Evolutionary conservation across 495 filamentous ascomycete genomes (phyloP), one percentile per base, ranked within the genome.

Genomic region (Xylaria nigripes): DNA sequence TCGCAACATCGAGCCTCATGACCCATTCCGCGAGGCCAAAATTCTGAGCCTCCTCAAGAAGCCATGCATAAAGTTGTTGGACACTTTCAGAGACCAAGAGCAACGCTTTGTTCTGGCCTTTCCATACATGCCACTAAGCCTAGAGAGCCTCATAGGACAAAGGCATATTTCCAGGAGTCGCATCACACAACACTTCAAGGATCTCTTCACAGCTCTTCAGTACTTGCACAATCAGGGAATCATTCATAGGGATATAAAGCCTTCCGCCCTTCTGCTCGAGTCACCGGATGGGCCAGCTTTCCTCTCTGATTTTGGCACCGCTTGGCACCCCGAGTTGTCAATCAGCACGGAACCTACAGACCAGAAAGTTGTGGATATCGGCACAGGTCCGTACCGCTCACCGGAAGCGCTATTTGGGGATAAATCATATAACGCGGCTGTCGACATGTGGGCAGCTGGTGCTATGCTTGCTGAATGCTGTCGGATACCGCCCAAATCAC

Each of bases 191-290:
- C 71, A 77, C 58, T 78, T 94, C 56, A 67, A 61, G 9, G 81
- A 87, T 60, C 60, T 95, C 54, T 90, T 96, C 69, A 67, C 68
- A 15, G 94, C 83, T 6, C 78, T 98, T 9, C 67, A 68, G 4
- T 79, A 87, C 62, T 65, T 94, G 23, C 94, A 98, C 69, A 55
- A 66, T 9, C 68, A 80, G 13, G 82, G 79, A 7, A 89, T 98
- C 48, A 85, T 97, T 58, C 93, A 98, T 68, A 83, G 93, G 25
- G 93, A 98, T 63, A 76, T 98, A 63, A 98, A 98, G 65, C 91
- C 93, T 6, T 86, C 89, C 1, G 94, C 95, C 58, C 80, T 98
- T 46, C 73, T 97, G 34, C 76, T 97, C 55, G 68, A 78, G 36
- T 81, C 82, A 1, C 71, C 76, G 0, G 66, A 75, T n/a, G 86